phyloP scores from a whole-genome alignment of 805 yeast species.

The Suhomyces vadensis region DNA sequence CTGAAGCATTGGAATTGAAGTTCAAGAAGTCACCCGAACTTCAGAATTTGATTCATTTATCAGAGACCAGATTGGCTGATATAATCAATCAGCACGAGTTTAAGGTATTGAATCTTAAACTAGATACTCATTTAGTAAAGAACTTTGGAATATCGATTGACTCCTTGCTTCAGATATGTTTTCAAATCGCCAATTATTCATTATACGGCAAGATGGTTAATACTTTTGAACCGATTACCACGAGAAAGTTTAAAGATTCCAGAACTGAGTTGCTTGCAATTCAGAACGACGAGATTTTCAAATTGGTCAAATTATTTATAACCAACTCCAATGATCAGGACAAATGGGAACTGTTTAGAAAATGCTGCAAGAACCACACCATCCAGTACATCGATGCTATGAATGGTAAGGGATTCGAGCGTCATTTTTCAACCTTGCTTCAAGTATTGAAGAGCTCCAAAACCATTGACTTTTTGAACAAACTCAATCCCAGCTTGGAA shows the following conservation, averaged over 20 bases:
- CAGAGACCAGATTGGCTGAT: conserved; percentile 60
- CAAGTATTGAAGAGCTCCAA: conserved; percentile 52
- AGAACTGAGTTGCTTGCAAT: conserved; percentile 70
- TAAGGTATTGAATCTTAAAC: conserved; percentile 40
- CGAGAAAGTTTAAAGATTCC: conserved; percentile 65
- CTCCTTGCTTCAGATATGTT: conserved; percentile 51
- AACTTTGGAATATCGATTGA: conserved; percentile 48
- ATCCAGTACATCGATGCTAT: conserved; percentile 51
- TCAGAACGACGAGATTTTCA: conserved; percentile 53
- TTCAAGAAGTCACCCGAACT: conserved; percentile 49
- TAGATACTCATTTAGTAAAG: conserved; percentile 36
- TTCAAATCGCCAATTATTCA: conserved; percentile 57
- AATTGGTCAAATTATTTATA: conserved; percentile 62
- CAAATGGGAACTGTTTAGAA: conserved; percentile 52
- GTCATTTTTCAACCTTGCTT: conserved; percentile 66
- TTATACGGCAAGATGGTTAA: conserved; percentile 52
- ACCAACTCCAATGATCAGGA: conserved; percentile 48
- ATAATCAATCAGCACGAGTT: conserved; percentile 59
- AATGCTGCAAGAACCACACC: conserved; percentile 55
- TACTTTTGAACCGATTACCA: conserved; percentile 61
- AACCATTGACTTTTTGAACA: conserved; percentile 37
- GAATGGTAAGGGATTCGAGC: conserved; percentile 67
- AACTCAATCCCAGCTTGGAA: conserved; percentile 35
- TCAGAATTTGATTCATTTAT: conserved; percentile 49
- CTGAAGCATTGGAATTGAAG: conserved; percentile 30